Conservation (phyloP, 2,329 filamentous ascomycete species). For the Diaporthe sp. region DNA sequence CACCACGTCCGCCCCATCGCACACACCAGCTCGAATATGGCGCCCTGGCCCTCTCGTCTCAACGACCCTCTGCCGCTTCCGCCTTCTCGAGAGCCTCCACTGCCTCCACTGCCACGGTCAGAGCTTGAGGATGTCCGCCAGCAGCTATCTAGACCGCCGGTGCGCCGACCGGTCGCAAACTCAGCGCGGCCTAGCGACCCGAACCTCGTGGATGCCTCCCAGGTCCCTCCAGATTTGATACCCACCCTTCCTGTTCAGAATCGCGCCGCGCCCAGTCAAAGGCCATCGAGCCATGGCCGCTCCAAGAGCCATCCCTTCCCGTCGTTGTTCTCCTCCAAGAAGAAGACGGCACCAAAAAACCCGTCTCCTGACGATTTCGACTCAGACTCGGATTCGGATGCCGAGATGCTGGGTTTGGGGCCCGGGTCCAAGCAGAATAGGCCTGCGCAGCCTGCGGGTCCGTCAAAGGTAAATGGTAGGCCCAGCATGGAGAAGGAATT, state of each 20-base stretch:
- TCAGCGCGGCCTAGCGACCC: constrained; percentile 25
- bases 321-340: constrained; percentile 73
- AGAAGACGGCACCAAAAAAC: constrained; percentile 62
- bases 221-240: constrained; percentile 55
- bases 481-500: constrained; percentile 65
- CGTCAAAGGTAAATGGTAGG: constrained; percentile 30
- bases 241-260: constrained; percentile 50
- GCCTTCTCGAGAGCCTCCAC: constrained; percentile 35
- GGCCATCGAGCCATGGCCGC: constrained; percentile 62
- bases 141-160: constrained; percentile 30
- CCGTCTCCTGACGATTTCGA: constrained; percentile 52
- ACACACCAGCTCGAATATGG: constrained; percentile 32
- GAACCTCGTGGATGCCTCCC: constrained; percentile 24
- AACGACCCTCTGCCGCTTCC: constrained; percentile 30
- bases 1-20: constrained; percentile 31
- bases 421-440: constrained; percentile 51
- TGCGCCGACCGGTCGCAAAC: constrained; percentile 31
- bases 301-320: constrained; percentile 87
- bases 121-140: constrained; percentile 23
- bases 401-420: constrained; percentile 41
- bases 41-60: constrained; percentile 34
- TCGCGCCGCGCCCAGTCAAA: constrained; percentile 38
- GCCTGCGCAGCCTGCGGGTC: constrained; percentile 21
- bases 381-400: constrained; percentile 58
- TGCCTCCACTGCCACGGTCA: constrained; percentile 33